These are phyloP conservation scores for Xylaria scruposa DNA, from an alignment of 495 filamentous ascomycete species.

Conservation along the genomic window DNA sequence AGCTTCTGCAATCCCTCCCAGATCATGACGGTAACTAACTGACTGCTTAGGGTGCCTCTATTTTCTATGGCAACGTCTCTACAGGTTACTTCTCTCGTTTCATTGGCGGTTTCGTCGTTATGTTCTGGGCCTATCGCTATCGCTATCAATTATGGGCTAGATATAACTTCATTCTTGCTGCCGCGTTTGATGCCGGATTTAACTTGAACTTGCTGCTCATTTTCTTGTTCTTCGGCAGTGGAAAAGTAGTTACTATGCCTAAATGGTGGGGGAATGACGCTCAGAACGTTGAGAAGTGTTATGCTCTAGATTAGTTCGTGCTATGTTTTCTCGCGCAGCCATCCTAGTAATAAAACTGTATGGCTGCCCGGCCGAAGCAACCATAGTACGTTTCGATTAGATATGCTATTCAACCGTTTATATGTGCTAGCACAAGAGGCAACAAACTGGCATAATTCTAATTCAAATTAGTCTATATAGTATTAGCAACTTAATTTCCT, in stretches of 20 bases:
- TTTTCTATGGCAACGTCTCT: constrained; percentile 57
- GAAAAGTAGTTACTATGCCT: constrained; percentile 60
- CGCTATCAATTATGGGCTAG: constrained; percentile 62
- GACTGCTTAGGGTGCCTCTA: constrained; percentile 36
- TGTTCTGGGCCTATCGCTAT: constrained; percentile 59
- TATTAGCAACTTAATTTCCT: no score
- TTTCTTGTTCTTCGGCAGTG: constrained; percentile 61
- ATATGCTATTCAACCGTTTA: not conserved
- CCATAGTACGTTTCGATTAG: not conserved
- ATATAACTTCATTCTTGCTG: constrained; percentile 63
- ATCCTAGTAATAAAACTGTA: not conserved
- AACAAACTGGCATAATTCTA: not conserved
- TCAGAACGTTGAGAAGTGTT: constrained; percentile 47
- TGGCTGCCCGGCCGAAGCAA: not conserved
- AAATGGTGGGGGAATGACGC: constrained; percentile 64
- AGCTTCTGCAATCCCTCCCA: not conserved
- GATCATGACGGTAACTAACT: not conserved
- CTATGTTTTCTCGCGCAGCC: not conserved
- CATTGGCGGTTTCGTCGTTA: constrained; percentile 63
- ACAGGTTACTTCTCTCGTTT: constrained; percentile 63
- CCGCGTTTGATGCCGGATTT: constrained; percentile 64
- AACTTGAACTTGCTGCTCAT: constrained; percentile 63
- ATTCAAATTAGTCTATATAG: not conserved
- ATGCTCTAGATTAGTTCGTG: constrained; percentile 31
- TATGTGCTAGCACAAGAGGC: not conserved